Evolutionary conservation across 345 rosid species (phyloP).

Genomic region (Aethionema arabicum): DNA sequence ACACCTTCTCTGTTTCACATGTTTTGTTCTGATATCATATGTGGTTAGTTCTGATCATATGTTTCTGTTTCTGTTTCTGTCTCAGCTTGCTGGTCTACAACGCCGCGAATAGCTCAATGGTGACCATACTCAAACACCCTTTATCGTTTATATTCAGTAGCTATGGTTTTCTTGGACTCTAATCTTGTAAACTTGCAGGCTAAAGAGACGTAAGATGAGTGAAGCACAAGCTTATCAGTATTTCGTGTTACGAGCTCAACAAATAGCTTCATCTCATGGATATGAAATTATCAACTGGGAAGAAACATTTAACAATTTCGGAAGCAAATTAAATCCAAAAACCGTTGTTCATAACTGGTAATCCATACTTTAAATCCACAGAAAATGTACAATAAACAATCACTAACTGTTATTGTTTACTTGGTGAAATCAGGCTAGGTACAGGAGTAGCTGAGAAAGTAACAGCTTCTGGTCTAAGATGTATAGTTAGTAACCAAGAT

Average conservation of each 20-base stretch:
- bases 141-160: background rate
- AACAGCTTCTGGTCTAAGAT: constrained; percentile 60
- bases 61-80: constrained; percentile 19
- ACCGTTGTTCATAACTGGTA: constrained; percentile 82
- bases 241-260: constrained; percentile 63
- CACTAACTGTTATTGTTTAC: background rate
- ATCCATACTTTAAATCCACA: constrained; percentile 17
- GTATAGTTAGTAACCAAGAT: constrained; percentile 79
- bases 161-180: background rate
- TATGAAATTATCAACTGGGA: constrained; percentile 76
- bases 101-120: constrained; percentile 57
- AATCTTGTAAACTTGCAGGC: constrained; percentile 44
- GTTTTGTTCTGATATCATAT: background rate
- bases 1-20: background rate
- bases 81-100: constrained; percentile 68
- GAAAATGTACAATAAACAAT: background rate
- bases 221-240: constrained; percentile 61
- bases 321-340: constrained; percentile 51
- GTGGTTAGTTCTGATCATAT: constrained; percentile 13
- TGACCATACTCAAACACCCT: constrained; percentile 32
- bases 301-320: constrained; percentile 76
- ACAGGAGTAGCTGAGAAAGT: constrained; percentile 59
- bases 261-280: constrained; percentile 62
- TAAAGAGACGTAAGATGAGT: constrained; percentile 42
- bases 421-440: constrained; percentile 53